Base-by-base conservation (phyloP, 1,139 yeast species). In the Saccharomyces hybrid region DNA sequence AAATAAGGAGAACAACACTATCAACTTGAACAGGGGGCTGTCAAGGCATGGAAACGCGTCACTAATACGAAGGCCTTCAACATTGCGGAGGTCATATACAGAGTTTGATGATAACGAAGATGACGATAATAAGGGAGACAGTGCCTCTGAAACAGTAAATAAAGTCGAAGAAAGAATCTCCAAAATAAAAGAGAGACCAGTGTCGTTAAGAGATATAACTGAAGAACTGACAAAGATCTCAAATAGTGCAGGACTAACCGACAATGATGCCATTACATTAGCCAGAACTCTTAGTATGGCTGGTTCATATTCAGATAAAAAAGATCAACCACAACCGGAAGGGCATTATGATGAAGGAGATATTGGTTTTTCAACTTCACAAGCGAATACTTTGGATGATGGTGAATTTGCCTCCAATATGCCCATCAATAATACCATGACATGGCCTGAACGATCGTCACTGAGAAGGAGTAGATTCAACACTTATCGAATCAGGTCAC, bases 221-320 rank as follows among this genome's bases (percentile, higher is more conserved):
- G 76, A 71, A 55, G 90, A 85, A 65, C 70, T 85, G 52, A 85
- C 84, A 61, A 79, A 75, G 50, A 70, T 85, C 49, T 80, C 88
- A 0, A 80, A 79, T 58, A 71, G 80, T 66, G 89, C 90, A 0
- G 90, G 91, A 0, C 73, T 85, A 72, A 84, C 82, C 54, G 81
- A 85, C 4, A 77, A 80, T 28, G 90, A 85, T 69, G 88, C 90
- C 0, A 83, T 83, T 1, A 81, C 89, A 0, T 71, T 85, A 52
- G 90, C 91, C 0, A 73, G 89, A 61, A 81, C 88, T 0, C 74
- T 85, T 53, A 58, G 66, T 34, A 60, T 64, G 57, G 57, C 60
- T 4, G 53, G 58, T 28, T 52, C 58, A 13, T 27, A 26, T 26
- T 38, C 31, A 14, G 47, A 28, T 47, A 31, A 48, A 11, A 11